Percentiles rank a stretch among this genome's conserved stretches.
phyloP scores from a whole-genome alignment of 2,329 filamentous ascomycete species.

The Zopfia rhizophila region DNA sequence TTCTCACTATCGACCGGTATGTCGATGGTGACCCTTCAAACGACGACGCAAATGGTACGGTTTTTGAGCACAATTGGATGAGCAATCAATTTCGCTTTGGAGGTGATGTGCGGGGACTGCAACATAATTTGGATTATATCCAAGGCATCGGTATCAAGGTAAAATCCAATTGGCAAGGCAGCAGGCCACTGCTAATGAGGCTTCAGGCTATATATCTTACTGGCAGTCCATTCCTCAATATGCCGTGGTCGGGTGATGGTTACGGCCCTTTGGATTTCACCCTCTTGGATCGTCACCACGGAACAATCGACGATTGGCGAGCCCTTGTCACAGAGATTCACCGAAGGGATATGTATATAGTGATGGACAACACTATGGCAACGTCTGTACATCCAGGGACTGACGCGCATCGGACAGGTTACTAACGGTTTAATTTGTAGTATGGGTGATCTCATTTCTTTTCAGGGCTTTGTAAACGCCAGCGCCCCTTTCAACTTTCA shows the following conservation, averaged over 20 bases:
- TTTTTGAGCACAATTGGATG: constrained; percentile 69
- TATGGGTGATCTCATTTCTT: constrained; percentile 72
- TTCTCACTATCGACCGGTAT: constrained; percentile 71
- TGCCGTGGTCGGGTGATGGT: constrained; percentile 71
- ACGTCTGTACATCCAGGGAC: too few relatives aligned
- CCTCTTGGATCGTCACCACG: constrained; percentile 71
- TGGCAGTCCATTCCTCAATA: constrained; percentile 71
- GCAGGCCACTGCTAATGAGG: constrained; percentile 10
- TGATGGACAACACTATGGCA: constrained; percentile 73
- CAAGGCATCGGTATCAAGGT: constrained; percentile 72
- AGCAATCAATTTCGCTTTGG: constrained; percentile 72
- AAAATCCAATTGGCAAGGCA: constrained; percentile 14
- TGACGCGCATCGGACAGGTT: too few relatives aligned
- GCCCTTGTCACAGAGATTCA: constrained; percentile 70
- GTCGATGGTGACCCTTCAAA: constrained; percentile 73
- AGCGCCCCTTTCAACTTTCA: constrained; percentile 59
- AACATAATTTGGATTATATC: constrained; percentile 71
- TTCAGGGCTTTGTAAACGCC: constrained; percentile 68
- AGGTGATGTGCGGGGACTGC: constrained; percentile 67
- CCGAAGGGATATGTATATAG: constrained; percentile 70
- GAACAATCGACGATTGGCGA: constrained; percentile 68
- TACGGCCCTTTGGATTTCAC: constrained; percentile 71
- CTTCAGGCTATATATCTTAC: constrained; percentile 68
- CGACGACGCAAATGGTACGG: constrained; percentile 70
- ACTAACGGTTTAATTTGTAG: too few relatives aligned